Evolutionary conservation across 2,329 filamentous ascomycete species (phyloP).

Genomic region (Scytalidium sp.): DNA sequence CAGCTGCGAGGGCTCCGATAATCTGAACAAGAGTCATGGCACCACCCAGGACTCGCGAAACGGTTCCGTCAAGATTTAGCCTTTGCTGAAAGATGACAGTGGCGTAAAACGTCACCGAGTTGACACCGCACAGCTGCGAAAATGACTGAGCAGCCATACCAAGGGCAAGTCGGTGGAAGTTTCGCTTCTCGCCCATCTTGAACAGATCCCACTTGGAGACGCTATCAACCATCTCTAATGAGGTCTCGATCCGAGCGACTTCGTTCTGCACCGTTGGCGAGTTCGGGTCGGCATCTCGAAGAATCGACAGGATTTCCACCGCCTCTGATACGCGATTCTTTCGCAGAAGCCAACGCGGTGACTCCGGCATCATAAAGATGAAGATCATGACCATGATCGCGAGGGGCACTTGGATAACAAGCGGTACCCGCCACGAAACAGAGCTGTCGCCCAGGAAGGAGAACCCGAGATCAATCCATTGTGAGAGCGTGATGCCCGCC

Average conservation of each 20-base stretch:
- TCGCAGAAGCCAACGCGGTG: conserved; percentile 34
- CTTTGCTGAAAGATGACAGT: conserved; percentile 44
- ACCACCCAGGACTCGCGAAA: conserved; percentile 47
- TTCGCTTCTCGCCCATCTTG: conserved; percentile 46
- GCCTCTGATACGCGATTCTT: conserved; percentile 32
- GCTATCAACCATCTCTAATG: conserved; percentile 37
- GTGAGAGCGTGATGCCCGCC: conserved; percentile 36
- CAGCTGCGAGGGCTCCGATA: conserved; percentile 6
- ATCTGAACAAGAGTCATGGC: conserved; percentile 54
- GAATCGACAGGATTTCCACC: conserved; percentile 25
- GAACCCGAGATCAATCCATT: conserved; percentile 45
- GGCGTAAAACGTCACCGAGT: conserved; percentile 39
- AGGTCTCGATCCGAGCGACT: conserved; percentile 44
- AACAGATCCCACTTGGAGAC: conserved; percentile 40
- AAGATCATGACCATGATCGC: conserved; percentile 28
- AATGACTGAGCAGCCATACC: conserved; percentile 48
- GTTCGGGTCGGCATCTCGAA: conserved; percentile 9
- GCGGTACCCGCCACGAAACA: conserved; percentile 33
- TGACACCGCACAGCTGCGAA: conserved; percentile 43
- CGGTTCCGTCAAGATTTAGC: conserved; percentile 39
- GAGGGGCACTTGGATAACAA: conserved; percentile 31
- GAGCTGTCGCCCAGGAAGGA: conserved; percentile 29
- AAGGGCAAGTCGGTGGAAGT: conserved; percentile 46
- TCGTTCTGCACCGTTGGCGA: conserved; percentile 26
- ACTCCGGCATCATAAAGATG: conserved; percentile 35